Evolutionary conservation across 495 filamentous ascomycete species (phyloP).

Genomic region (Xanthoparmelia taractica): DNA sequence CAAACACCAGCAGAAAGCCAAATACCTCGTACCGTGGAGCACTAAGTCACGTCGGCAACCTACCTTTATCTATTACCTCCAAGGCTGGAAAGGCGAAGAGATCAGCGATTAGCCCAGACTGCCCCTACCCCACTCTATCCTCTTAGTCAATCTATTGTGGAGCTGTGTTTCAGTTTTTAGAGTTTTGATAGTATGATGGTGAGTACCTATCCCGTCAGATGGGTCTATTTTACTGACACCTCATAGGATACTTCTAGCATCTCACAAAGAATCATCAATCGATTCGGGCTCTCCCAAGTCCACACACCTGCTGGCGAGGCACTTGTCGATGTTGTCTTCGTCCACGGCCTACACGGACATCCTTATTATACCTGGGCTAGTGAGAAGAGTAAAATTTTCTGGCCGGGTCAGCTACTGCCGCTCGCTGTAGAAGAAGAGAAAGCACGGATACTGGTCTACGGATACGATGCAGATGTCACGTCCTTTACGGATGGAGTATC

Average conservation of each 20-base stretch:
- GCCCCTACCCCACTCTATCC: no score
- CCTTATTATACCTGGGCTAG: conserved; percentile 25
- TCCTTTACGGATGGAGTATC: conserved; percentile 48
- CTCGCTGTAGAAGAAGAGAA: conserved; percentile 39
- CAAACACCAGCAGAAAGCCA: no score
- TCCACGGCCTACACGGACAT: conserved; percentile 25
- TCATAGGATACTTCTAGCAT: not conserved
- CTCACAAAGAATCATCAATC: conserved; percentile 35
- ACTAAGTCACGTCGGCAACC: no score
- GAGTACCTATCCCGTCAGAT: not conserved
- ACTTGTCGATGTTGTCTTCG: conserved; percentile 54
- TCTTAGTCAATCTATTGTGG: no score
- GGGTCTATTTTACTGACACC: not conserved
- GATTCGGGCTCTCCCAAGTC: conserved; percentile 61
- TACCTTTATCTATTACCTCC: no score
- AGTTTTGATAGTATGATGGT: not conserved
- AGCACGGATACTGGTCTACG: conserved; percentile 64
- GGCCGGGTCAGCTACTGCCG: conserved; percentile 25
- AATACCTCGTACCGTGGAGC: no score
- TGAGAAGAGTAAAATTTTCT: conserved; percentile 11
- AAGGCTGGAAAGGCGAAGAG: no score
- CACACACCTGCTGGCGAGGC: conserved; percentile 44
- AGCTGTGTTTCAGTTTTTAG: no score
- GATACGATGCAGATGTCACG: conserved; percentile 71
- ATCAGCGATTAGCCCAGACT: no score